Evolutionary conservation across 1,284 basidiomycete species (phyloP).

Genomic region (Sporisorium iseilematis-ciliati): DNA sequence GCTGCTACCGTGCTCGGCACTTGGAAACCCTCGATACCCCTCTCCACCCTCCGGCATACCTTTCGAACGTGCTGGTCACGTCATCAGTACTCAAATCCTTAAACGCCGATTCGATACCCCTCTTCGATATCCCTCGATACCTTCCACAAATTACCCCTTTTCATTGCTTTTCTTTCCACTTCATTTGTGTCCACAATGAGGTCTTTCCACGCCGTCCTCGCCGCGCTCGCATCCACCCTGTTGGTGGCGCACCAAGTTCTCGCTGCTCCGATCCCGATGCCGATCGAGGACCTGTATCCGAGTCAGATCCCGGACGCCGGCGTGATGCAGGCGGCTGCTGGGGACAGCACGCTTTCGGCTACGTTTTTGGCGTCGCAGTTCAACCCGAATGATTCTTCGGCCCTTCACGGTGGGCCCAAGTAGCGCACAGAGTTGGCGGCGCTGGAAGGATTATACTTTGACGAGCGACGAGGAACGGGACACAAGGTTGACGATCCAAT

Average conservation of each 20-base stretch:
- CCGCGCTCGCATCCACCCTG: background rate
- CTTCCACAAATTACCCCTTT: slow-evolving; percentile 1
- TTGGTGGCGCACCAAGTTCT: background rate
- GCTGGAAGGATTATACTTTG: too few species aligned
- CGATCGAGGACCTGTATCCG: slow-evolving; percentile 41
- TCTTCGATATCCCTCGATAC: background rate
- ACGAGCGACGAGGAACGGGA: too few species aligned
- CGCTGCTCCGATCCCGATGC: slow-evolving; percentile 31
- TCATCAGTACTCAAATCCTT: too few species aligned
- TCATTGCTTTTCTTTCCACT: background rate
- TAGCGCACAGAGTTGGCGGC: too few species aligned
- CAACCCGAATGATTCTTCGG: slow-evolving; percentile 33
- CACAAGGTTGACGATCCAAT: too few species aligned
- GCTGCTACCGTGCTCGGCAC: too few species aligned
- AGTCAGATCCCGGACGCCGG: slow-evolving; percentile 25
- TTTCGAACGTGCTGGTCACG: too few species aligned
- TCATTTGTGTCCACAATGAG: slow-evolving; percentile 12
- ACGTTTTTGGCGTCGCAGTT: slow-evolving; percentile 22
- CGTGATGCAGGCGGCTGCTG: background rate
- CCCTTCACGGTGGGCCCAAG: slow-evolving; percentile 4
- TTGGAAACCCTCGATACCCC: too few species aligned
- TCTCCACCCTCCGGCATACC: too few species aligned
- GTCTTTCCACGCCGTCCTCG: slow-evolving; percentile 7
- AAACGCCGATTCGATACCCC: too few species aligned
- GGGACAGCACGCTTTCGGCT: slow-evolving; percentile 6